A percentile compares a stretch with the other conserved stretches of the same genome.
Evolutionary conservation across 1,284 basidiomycete genomes (phyloP).

Genomic region (Ceratobasidium sp.): DNA sequence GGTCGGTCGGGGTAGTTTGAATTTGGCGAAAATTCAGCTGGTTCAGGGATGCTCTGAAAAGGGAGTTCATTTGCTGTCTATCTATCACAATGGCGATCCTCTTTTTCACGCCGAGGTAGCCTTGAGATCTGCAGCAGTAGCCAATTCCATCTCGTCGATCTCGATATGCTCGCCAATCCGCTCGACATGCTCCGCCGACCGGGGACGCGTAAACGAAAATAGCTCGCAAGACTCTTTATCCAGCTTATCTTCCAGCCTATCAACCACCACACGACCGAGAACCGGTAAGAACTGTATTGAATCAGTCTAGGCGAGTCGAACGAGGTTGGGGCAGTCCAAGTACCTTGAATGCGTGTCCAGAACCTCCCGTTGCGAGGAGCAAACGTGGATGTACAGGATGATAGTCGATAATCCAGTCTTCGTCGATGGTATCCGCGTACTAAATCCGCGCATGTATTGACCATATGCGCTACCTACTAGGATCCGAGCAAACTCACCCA

Average conservation of each 20-base stretch:
- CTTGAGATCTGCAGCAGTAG: constrained; percentile 8
- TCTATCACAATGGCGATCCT: not conserved
- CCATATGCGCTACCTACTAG: not conserved
- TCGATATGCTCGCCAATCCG: constrained; percentile 21
- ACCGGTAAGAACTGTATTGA: constrained; percentile 79
- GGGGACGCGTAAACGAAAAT: constrained; percentile 65
- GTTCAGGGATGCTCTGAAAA: not conserved
- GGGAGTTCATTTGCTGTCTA: not conserved
- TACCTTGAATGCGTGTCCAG: constrained; percentile 87
- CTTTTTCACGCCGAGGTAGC: not conserved
- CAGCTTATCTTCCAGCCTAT: constrained; percentile 75
- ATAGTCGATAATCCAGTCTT: constrained; percentile 82
- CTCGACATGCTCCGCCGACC: constrained; percentile 41
- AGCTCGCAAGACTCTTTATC: constrained; percentile 64
- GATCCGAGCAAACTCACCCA: constrained; percentile 66
- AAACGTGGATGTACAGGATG: constrained; percentile 69
- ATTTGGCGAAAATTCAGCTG: too few species aligned
- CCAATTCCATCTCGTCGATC: constrained; percentile 19
- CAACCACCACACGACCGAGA: constrained; percentile 80
- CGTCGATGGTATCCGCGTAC: constrained; percentile 81
- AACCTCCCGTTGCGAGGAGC: constrained; percentile 80
- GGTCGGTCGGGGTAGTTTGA: too few species aligned
- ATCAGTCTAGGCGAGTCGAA: constrained; percentile 1
- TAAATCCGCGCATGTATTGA: constrained; percentile 56
- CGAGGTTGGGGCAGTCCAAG: constrained; percentile 44